Evolutionary conservation across 768 basidiomycete genomes (phyloP).

Genomic region (Dacryopinax spathularia): DNA sequence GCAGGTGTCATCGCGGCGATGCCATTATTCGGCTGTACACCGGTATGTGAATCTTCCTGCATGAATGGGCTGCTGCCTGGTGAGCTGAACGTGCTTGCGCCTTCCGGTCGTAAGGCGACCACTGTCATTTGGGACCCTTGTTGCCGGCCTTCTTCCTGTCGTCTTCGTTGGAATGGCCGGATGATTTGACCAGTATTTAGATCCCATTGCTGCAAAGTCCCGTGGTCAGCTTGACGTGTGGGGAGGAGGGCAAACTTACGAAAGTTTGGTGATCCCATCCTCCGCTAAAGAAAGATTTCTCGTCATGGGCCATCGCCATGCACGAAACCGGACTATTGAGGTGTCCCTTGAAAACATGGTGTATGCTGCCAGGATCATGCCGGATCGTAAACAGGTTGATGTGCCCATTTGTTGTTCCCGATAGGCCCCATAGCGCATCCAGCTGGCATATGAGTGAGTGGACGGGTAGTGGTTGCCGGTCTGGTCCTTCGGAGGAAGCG

Average conservation of each 20-base stretch:
- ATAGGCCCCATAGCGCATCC: constrained; percentile 83
- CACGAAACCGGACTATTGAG: constrained; percentile 62
- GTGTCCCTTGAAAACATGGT: constrained; percentile 62
- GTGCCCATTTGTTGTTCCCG: constrained; percentile 79
- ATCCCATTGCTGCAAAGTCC: constrained; percentile 79
- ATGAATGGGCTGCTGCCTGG: not conserved
- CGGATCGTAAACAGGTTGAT: constrained; percentile 88
- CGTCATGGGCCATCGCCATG: constrained; percentile 64
- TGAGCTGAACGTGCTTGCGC: not conserved
- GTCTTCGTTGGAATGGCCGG: constrained; percentile 42
- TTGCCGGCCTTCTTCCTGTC: constrained; percentile 23
- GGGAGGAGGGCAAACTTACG: constrained; percentile 33
- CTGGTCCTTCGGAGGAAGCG: constrained; percentile 31
- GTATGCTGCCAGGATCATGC: constrained; percentile 72
- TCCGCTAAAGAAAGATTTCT: constrained; percentile 77
- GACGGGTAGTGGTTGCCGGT: constrained; percentile 48
- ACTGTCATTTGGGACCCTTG: constrained; percentile 77
- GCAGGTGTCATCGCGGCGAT: not conserved
- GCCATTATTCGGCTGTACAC: not conserved
- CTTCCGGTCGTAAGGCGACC: constrained; percentile 54
- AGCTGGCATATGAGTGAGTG: constrained; percentile 85
- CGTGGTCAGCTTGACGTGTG: not conserved
- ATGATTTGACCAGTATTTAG: constrained; percentile 74
- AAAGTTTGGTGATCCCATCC: constrained; percentile 87
- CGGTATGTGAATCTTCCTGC: not conserved